Conservation (phyloP, 129 eudicot genomes). For the Smallanthus sonchifolius region DNA sequence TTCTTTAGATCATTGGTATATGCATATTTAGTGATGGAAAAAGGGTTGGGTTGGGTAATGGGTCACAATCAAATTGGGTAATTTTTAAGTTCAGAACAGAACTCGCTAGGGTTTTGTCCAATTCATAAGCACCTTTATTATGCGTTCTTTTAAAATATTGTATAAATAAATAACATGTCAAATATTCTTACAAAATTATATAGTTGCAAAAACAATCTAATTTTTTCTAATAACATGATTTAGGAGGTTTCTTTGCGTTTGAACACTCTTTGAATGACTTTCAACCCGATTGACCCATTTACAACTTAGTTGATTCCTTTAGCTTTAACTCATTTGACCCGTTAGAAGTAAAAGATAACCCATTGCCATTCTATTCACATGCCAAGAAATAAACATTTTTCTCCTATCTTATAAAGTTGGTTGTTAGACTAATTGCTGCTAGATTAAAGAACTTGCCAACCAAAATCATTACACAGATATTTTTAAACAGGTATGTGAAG, state of each 20-base stretch:
- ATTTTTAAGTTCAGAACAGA: not conserved
- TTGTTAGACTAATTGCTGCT: not conserved
- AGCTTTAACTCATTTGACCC: not conserved
- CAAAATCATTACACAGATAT: not conserved
- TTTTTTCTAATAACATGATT: not conserved
- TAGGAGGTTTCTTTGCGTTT: not conserved
- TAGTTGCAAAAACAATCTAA: not conserved
- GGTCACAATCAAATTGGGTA: not conserved
- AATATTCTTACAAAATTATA: not conserved
- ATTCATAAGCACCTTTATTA: not conserved
- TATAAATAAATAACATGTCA: not conserved
- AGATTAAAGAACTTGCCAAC: not conserved
- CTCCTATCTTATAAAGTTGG: not conserved
- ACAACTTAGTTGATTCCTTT: not conserved
- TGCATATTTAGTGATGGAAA: not conserved
- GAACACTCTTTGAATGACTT: not conserved
- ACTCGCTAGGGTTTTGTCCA: not conserved
- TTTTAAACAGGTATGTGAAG: conserved; percentile 69
- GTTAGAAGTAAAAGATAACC: not conserved
- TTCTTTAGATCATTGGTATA: too few relatives aligned
- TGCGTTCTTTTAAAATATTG: not conserved
- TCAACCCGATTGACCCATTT: not conserved
- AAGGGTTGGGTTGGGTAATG: not conserved
- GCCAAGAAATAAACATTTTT: not conserved
- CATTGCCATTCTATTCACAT: not conserved